Base-by-base conservation (phyloP, 73 alveolate species). In the Tetrahymena malaccensis region DNA sequence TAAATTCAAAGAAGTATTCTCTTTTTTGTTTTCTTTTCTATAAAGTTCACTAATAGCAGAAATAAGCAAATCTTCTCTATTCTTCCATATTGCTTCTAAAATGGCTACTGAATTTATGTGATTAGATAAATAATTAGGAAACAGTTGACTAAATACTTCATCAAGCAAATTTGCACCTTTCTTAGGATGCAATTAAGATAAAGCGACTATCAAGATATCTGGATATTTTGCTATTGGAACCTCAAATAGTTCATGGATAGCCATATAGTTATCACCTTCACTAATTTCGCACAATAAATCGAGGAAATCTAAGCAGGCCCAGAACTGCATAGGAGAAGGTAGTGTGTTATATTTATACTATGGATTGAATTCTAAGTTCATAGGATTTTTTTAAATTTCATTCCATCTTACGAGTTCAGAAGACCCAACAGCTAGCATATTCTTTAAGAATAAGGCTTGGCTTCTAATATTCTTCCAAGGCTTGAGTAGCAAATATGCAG, bases 21-120 rank as follows among this genome's bases (percentile, higher is more conserved):
- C 97, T 56, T 95, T 95, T 55, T 95, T 95, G 33, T 95, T 94
- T 95, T 95, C 97, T 25, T 95, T 95, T 44, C 95, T 95, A 35
- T 95, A 95, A 4, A 95, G 57, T 55, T 95, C 97, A 22, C 97
- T 95, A 5, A 95, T 95, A 34, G 95, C 97, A 43, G 97, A 70
- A 17, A 95, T 95, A 35, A 95, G 85, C 31, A 95, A 57, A 85
- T 85, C 94, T 13, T 95, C 93, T 85, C 94, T 95, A 93, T 55
- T 34, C 57, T 95, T 95, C 97, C 97, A 95, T 84, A 95, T 85
- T 22, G 57, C 57, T 89, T 95, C 97, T 34, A 95, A 89, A 13
- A 95, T 94, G 55, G 95, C 93, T 31, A 94, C 94, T 8, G 95
- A 85, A 57, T 95, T 95, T 12, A 94, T 94, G 94, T 95, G 97